A percentile compares a stretch with the other conserved stretches of the same genome.
Conservation (phyloP, 192 early-diverging fungal genomes). For the Coemansia sp. region DNA sequence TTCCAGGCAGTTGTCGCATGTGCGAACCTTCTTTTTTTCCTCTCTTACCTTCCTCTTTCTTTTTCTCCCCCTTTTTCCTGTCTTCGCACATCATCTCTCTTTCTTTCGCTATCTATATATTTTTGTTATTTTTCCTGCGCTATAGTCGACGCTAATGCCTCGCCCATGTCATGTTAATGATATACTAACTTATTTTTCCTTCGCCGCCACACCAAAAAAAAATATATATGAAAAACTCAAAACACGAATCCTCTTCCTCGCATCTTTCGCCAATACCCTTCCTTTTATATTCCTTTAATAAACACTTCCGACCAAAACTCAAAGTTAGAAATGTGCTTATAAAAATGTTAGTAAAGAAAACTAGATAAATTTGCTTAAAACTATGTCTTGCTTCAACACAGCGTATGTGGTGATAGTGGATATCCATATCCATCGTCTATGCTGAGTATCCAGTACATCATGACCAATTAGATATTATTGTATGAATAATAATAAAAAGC, state of each 20-base stretch:
- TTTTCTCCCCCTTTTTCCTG: neutral
- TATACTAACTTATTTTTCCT: neutral
- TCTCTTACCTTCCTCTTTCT: constrained; percentile 6
- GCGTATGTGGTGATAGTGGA: constrained; percentile 1
- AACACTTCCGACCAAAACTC: neutral
- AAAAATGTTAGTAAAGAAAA: constrained; percentile 24
- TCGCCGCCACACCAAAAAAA: neutral
- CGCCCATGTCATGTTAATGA: neutral
- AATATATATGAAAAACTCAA: neutral
- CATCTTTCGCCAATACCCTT: neutral
- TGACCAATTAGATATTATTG: too few relatives aligned
- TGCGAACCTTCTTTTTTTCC: neutral
- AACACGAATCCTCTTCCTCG: too few relatives aligned
- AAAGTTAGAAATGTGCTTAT: neutral
- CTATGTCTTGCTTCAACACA: constrained; percentile 17
- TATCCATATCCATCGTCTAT: constrained; percentile 18
- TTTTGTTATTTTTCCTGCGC: neutral
- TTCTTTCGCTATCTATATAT: neutral
- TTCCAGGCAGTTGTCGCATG: neutral
- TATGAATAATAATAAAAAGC: too few relatives aligned
- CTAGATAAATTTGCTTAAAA: constrained; percentile 13
- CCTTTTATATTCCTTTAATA: neutral
- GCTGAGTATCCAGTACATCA: constrained; percentile 25
- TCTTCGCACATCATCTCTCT: constrained; percentile 2
- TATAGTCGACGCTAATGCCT: neutral